phyloP scores from a whole-genome alignment of 129 eudicot species.

The Saposhnikovia divaricata region DNA sequence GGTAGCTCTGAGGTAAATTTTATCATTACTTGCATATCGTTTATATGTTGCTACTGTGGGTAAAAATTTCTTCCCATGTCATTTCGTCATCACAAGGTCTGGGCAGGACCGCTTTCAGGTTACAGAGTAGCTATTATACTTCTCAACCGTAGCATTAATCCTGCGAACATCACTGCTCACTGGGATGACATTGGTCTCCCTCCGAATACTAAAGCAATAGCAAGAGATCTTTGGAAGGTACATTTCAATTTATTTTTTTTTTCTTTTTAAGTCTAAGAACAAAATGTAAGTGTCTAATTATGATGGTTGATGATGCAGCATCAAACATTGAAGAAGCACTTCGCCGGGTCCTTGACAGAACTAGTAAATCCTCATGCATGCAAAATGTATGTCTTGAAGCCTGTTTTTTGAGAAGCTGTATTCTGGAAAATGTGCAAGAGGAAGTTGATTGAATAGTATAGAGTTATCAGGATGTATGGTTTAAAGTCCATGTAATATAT shows the following conservation, averaged over 20 bases:
- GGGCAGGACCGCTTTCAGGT: slow-evolving; percentile 84
- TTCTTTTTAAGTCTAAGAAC: background rate
- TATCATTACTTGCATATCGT: background rate
- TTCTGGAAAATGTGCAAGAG: background rate
- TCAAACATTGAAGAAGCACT: background rate
- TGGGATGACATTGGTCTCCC: slow-evolving; percentile 97
- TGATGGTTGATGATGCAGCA: background rate
- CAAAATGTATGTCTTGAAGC: slow-evolving; percentile 4
- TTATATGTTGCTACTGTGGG: background rate
- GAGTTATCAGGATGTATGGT: background rate
- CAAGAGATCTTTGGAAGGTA: slow-evolving; percentile 90
- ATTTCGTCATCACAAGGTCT: slow-evolving; percentile 33
- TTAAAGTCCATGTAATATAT: background rate
- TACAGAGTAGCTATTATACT: slow-evolving; percentile 79
- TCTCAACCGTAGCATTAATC: slow-evolving; percentile 39
- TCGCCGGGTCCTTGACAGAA: background rate
- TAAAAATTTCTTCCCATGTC: background rate
- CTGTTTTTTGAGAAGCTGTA: background rate
- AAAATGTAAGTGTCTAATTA: background rate
- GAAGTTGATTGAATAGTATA: background rate
- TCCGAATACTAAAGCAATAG: slow-evolving; percentile 32
- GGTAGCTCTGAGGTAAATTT: slow-evolving; percentile 70
- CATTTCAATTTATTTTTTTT: no score
- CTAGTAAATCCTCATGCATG: slow-evolving; percentile 7
- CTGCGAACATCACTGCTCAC: slow-evolving; percentile 43